A percentile compares a stretch with the other conserved stretches of the same genome.
These are phyloP conservation scores for Cystobasidium onofrii DNA, from an alignment of 768 basidiomycete genomes.

Conservation along the genomic window DNA sequence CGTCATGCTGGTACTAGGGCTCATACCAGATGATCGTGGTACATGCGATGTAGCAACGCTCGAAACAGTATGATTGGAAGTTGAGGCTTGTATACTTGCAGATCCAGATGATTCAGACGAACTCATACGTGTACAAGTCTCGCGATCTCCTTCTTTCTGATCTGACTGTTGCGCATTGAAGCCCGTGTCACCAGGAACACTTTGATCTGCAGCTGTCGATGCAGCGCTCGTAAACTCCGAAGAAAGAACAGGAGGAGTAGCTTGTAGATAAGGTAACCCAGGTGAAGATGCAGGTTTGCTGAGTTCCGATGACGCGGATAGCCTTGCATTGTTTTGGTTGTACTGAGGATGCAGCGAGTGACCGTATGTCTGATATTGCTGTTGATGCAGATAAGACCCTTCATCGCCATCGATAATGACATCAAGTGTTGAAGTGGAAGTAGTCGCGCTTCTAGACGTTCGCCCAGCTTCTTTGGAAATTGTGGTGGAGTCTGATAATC, in stretches of 20 bases:
- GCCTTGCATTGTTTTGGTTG: not conserved
- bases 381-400: not conserved
- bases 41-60: not conserved
- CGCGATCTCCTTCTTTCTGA: not conserved
- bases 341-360: not conserved
- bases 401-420: not conserved
- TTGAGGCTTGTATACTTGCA: not conserved
- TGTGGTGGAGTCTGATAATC: not conserved
- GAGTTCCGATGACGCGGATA: not conserved
- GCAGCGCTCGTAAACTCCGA: not conserved
- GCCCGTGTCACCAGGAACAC: no score
- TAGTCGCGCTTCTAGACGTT: not conserved
- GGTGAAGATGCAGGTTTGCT: not conserved
- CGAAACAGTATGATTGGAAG: not conserved
- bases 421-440: not conserved
- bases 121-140: not conserved
- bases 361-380: not conserved
- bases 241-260: not conserved
- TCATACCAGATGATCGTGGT: not conserved
- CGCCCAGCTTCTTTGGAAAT: not conserved
- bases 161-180: not conserved
- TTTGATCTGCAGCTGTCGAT: not conserved
- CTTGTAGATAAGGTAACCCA: constrained; percentile 12
- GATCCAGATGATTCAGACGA: not conserved
- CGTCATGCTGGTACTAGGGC: not conserved